Percentiles rank a stretch among this genome's conserved stretches.
Conservation (phyloP, 768 basidiomycete species). For the Lentinula raphanica region DNA sequence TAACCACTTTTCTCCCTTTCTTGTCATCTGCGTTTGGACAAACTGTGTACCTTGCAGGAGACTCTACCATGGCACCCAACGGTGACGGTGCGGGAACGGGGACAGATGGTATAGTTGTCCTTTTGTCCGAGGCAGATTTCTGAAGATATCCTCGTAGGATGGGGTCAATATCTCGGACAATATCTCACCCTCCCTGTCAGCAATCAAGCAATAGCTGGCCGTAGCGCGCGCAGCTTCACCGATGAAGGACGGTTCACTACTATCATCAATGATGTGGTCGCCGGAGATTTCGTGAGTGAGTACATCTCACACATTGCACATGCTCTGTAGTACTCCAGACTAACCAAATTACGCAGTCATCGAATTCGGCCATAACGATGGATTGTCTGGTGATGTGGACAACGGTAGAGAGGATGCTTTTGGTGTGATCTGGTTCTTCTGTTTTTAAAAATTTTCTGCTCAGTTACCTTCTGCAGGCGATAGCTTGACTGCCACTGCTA, state of each 20-base stretch:
- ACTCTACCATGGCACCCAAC: conserved; percentile 39
- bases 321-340: neutral
- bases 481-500: conserved; percentile 29
- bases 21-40: conserved; percentile 13
- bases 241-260: conserved; percentile 42
- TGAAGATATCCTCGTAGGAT: conserved; percentile 23
- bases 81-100: conserved; percentile 35
- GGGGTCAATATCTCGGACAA: conserved; percentile 39
- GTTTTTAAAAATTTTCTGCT: neutral
- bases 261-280: conserved; percentile 32
- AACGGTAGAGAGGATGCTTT: conserved; percentile 38
- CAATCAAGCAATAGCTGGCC: conserved; percentile 42
- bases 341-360: conserved; percentile 11
- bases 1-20: neutral
- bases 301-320: neutral
- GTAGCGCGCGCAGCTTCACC: conserved; percentile 41
- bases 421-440: conserved; percentile 14
- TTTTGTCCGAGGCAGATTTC: neutral
- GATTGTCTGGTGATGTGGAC: conserved; percentile 21
- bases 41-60: conserved; percentile 39
- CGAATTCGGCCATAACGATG: conserved; percentile 26
- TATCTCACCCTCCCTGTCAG: conserved; percentile 38
- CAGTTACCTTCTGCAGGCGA: conserved; percentile 13
- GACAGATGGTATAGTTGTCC: conserved; percentile 11
- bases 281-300: conserved; percentile 34